phyloP scores from a whole-genome alignment of 208 protist genomes.

The Hexamita inflata region DNA sequence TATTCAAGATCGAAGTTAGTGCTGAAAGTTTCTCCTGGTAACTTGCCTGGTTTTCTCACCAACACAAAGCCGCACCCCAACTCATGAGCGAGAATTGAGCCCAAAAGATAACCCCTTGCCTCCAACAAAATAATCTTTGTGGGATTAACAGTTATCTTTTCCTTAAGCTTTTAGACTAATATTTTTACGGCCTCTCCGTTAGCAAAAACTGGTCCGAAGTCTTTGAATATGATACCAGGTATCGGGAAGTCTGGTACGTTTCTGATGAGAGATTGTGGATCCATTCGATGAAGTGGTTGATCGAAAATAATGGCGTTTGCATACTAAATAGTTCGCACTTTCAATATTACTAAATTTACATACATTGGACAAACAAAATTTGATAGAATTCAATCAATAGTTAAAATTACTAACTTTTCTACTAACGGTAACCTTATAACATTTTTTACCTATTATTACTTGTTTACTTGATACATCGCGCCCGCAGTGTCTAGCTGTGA shows the following conservation, averaged over 20 bases:
- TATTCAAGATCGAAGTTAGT: constrained; percentile 15
- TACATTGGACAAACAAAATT: too few species aligned
- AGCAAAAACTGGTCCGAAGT: not conserved
- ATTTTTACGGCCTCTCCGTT: not conserved
- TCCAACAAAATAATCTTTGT: constrained; percentile 4
- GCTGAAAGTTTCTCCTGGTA: not conserved
- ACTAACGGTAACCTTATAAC: too few species aligned
- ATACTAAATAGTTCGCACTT: too few species aligned
- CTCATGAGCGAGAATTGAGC: not conserved
- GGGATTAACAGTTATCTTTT: not conserved
- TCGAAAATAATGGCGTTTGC: too few species aligned
- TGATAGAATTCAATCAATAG: too few species aligned
- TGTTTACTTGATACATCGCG: too few species aligned
- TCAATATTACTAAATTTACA: too few species aligned
- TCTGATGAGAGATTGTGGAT: not conserved
- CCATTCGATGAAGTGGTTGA: too few species aligned
- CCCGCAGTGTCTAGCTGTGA: too few species aligned
- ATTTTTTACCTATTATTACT: too few species aligned
- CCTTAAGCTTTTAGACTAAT: not conserved
- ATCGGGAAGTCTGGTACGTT: constrained; percentile 19
- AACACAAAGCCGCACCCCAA: not conserved
- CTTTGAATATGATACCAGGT: not conserved
- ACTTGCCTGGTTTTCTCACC: constrained; percentile 1
- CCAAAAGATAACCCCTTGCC: constrained; percentile 1
- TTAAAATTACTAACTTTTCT: too few species aligned